Base-by-base conservation (phyloP, 1,284 basidiomycete species). In the Marasmius sp. region DNA sequence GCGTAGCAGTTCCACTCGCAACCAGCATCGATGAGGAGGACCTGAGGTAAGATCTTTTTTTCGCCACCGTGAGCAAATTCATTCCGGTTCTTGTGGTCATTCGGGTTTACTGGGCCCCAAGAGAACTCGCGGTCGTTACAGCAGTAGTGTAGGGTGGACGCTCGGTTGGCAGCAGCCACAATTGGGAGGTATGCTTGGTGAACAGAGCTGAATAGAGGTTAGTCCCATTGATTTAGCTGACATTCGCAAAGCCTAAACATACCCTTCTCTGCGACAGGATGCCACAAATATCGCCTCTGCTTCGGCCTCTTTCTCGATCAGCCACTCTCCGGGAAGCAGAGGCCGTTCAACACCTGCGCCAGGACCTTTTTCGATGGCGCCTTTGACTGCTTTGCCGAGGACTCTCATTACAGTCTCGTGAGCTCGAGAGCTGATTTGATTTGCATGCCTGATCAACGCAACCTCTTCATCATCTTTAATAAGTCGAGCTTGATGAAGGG, bases 341-440 rank as follows among this genome's bases (percentile, higher is more conserved):
- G 88, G 89, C 27, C 83, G 77, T 11, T 80, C 81, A 0, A 78
- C 81, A 6, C 78, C 78, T 27, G 81, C 78, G 5, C 76, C 81
- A 22, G 79, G 69, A 6, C 72, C 80, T 27, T 74, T 77, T 64
- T 74, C 73, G 51, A 87, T 82, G 61, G 79, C 79, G 47, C 79
- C 81, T 63, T 80, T 83, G 11, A 92, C 92, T 18, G 88, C 89
- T 52, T 83, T 78, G 2, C 93, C 94, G 6, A 96, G 81, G 11
- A 95, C 87, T n/a, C 92, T 83, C 94, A 97, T 97, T 52, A 97
- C 86, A 8, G 87, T 85, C 74, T 95, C 92, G 67, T 97, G 95
- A 1, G 95, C 95, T 4, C 88, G 82, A 0, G 91, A 93, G 65
- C 92, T 94, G 66, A 97, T 93, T 60, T 83, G 81, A 70, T 93